These are phyloP conservation scores for Arthrobotrys conoides DNA, from an alignment of 2,329 filamentous ascomycete species.

Conservation along the genomic window DNA sequence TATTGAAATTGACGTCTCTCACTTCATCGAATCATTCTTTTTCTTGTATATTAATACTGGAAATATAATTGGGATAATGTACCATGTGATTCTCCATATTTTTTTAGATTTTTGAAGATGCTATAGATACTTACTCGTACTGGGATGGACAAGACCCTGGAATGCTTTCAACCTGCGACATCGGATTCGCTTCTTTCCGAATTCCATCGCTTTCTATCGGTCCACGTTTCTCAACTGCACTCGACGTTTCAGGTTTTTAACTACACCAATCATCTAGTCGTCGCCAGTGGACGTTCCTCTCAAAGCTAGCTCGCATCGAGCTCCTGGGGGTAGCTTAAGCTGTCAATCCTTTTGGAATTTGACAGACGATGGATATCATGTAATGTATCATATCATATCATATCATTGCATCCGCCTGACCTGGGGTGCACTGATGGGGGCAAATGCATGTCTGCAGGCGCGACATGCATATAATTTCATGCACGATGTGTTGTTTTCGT, in stretches of 20 bases:
- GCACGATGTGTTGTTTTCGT: conserved; percentile 60
- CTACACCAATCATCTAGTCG: conserved; percentile 24
- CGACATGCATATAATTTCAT: conserved; percentile 58
- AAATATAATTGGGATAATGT: conserved; percentile 21
- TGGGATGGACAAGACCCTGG: not conserved
- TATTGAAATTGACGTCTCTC: not conserved
- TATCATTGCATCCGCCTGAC: conserved; percentile 33
- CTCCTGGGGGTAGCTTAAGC: conserved; percentile 14
- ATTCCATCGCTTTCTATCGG: conserved; percentile 34
- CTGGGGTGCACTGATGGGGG: conserved; percentile 25
- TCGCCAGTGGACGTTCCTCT: conserved; percentile 33
- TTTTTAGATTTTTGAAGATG: not conserved
- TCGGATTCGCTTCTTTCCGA: conserved; percentile 41
- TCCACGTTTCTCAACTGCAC: conserved; percentile 43
- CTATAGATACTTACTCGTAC: not conserved
- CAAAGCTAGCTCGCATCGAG: conserved; percentile 27
- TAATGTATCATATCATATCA: conserved; percentile 30
- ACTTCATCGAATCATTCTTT: not conserved
- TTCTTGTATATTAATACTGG: conserved; percentile 28
- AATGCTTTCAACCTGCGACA: conserved; percentile 27
- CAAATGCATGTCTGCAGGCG: conserved; percentile 42
- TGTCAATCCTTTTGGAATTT: conserved; percentile 3
- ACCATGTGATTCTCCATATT: not conserved
- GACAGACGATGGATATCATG: conserved; percentile 15
- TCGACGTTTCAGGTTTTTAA: conserved; percentile 38